Evolutionary conservation across 768 basidiomycete species (phyloP).

Genomic region (Suillus clintonianus): DNA sequence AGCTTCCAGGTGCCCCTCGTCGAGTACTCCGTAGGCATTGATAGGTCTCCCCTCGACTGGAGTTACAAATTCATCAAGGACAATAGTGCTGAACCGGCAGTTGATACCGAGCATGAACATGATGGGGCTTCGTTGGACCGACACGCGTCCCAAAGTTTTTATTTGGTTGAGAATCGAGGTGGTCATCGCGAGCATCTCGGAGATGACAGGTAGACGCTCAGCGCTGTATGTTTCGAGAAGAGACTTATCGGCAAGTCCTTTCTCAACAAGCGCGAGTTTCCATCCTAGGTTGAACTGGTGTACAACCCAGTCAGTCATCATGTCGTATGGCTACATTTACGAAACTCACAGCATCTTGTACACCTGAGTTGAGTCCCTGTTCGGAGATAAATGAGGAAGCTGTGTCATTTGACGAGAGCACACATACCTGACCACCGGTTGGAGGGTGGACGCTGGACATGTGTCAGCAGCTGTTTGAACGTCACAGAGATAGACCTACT

Average conservation of each 20-base stretch:
- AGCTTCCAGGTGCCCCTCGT: slow-evolving; percentile 9
- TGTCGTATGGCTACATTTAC: background rate
- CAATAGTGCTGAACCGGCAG: slow-evolving; percentile 51
- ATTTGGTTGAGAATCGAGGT: slow-evolving; percentile 16
- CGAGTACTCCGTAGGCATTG: slow-evolving; percentile 9
- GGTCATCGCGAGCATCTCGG: slow-evolving; percentile 38
- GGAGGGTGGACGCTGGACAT: no score
- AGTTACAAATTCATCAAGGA: slow-evolving; percentile 37
- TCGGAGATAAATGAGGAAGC: background rate
- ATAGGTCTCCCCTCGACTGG: background rate
- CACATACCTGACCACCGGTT: no score
- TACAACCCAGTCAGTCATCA: background rate
- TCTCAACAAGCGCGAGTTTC: slow-evolving; percentile 43
- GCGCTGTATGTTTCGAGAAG: slow-evolving; percentile 38
- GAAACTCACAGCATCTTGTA: slow-evolving; percentile 40
- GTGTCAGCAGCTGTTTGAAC: no score
- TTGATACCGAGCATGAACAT: slow-evolving; percentile 52
- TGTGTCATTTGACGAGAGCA: no score
- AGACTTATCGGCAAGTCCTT: slow-evolving; percentile 29
- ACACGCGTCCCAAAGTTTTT: no score
- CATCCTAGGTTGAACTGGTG: slow-evolving; percentile 42
- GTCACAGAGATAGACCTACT: no score
- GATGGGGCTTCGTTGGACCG: slow-evolving; percentile 12
- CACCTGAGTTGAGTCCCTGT: slow-evolving; percentile 37
- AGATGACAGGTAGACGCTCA: slow-evolving; percentile 44